Percentiles rank a stretch among this genome's conserved stretches.
Evolutionary conservation across 768 basidiomycete species (phyloP).

Genomic region (Mycena polygramma): DNA sequence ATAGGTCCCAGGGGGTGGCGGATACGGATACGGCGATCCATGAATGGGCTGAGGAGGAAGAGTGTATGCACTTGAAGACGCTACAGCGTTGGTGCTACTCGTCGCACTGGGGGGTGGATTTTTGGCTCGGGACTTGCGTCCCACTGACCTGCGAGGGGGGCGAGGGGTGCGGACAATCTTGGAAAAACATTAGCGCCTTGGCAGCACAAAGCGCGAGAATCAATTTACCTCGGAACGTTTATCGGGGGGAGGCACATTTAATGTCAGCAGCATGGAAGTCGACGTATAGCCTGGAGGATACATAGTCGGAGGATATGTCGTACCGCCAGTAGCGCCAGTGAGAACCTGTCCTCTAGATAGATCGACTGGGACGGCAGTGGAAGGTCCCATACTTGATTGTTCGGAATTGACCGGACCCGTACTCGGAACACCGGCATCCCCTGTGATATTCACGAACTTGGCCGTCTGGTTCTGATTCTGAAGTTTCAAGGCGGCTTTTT

Average conservation of each 20-base stretch:
- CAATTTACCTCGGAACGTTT: slow-evolving; percentile 16
- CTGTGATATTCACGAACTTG: slow-evolving; percentile 13
- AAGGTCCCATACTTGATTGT: background rate
- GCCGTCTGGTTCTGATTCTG: background rate
- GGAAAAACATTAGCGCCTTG: background rate
- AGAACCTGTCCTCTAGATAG: background rate
- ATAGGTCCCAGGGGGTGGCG: slow-evolving; percentile 40
- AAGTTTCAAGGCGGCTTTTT: slow-evolving; percentile 16
- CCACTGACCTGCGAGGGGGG: too few relatives aligned
- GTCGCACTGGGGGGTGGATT: background rate
- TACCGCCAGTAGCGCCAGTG: background rate
- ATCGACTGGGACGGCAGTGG: slow-evolving; percentile 3
- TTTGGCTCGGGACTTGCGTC: too few relatives aligned
- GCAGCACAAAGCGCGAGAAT: background rate
- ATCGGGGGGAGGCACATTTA: slow-evolving; percentile 23
- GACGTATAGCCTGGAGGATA: slow-evolving; percentile 17
- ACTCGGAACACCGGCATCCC: background rate
- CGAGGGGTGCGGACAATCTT: background rate
- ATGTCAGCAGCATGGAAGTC: slow-evolving; percentile 24
- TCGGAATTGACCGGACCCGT: background rate
- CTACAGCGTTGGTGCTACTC: background rate
- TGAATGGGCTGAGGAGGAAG: background rate
- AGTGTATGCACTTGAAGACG: slow-evolving; percentile 16
- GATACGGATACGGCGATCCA: slow-evolving; percentile 25
- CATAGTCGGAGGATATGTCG: too few relatives aligned